Evolutionary conservation across 1,139 yeast genomes (phyloP).

Genomic region (Geotrichum klebahnii): DNA sequence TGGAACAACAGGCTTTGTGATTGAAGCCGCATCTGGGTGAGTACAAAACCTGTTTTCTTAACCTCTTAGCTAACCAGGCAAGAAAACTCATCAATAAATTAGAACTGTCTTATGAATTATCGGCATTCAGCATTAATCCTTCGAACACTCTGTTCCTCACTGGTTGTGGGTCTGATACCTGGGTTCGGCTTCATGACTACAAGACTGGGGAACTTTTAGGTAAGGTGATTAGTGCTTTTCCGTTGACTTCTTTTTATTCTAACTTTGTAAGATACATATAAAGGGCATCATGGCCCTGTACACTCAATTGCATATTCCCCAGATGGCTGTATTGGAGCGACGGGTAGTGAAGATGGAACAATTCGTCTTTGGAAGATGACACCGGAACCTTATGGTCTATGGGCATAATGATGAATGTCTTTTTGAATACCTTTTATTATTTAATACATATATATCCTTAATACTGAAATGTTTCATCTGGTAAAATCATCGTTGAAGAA

Average conservation of each 20-base stretch:
- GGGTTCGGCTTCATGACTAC: conserved; percentile 39
- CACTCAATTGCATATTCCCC: conserved; percentile 40
- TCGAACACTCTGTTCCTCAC: conserved; percentile 33
- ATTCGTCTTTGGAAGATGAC: conserved; percentile 56
- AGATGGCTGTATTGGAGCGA: conserved; percentile 46
- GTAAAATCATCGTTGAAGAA: too few relatives aligned
- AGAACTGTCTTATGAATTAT: conserved; percentile 34
- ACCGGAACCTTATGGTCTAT: conserved; percentile 38
- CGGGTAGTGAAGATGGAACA: conserved; percentile 68
- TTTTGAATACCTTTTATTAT: background rate
- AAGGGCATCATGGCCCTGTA: conserved; percentile 43
- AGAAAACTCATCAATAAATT: conserved; percentile 27
- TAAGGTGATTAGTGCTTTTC: background rate
- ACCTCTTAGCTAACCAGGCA: background rate
- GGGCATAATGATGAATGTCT: conserved; percentile 26
- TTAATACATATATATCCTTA: background rate
- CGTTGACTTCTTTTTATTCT: background rate
- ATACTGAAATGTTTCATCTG: too few relatives aligned
- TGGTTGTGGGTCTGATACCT: conserved; percentile 37
- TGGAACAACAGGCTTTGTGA: conserved; percentile 30
- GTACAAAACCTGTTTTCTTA: background rate
- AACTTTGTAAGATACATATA: conserved; percentile 28
- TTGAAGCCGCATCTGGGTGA: conserved; percentile 28
- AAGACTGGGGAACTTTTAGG: conserved; percentile 30
- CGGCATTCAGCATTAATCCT: conserved; percentile 34